phyloP scores from a whole-genome alignment of 306 rosid species.

The Sicyos edulis region DNA sequence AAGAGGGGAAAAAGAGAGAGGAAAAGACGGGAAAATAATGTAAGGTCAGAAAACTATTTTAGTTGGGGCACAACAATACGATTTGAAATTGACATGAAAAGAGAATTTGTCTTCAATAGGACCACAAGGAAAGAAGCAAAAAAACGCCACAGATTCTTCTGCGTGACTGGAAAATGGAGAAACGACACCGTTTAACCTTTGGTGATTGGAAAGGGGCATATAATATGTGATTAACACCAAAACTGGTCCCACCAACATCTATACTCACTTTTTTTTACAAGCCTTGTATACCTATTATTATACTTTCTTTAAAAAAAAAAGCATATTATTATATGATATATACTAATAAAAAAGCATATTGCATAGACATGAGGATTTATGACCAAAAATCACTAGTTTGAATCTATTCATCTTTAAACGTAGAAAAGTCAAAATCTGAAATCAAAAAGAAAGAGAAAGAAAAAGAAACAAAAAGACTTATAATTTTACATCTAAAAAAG shows the following conservation, averaged over 20 bases:
- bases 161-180: neutral
- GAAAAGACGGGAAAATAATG: neutral
- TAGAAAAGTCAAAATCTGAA: too few relatives aligned
- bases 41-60: neutral
- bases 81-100: slow-evolving; percentile 15
- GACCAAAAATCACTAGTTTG: too few relatives aligned
- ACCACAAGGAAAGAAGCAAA: slow-evolving; percentile 15
- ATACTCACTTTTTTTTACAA: neutral
- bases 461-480: too few relatives aligned
- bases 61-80: neutral
- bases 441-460: too few relatives aligned
- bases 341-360: too few relatives aligned
- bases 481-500: too few relatives aligned
- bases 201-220: slow-evolving; percentile 1
- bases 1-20: neutral
- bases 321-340: too few relatives aligned
- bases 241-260: slow-evolving; percentile 11
- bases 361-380: too few relatives aligned
- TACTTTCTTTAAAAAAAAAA: too few relatives aligned
- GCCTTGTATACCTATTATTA: neutral
- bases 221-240: neutral
- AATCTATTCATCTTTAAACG: too few relatives aligned
- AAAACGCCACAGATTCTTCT: neutral
- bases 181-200: slow-evolving; percentile 10
- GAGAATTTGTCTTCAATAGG: slow-evolving; percentile 5